A percentile compares a stretch with the other conserved stretches of the same genome.
phyloP scores from a whole-genome alignment of 2,329 filamentous ascomycete species.

The Didymella lethalis region DNA sequence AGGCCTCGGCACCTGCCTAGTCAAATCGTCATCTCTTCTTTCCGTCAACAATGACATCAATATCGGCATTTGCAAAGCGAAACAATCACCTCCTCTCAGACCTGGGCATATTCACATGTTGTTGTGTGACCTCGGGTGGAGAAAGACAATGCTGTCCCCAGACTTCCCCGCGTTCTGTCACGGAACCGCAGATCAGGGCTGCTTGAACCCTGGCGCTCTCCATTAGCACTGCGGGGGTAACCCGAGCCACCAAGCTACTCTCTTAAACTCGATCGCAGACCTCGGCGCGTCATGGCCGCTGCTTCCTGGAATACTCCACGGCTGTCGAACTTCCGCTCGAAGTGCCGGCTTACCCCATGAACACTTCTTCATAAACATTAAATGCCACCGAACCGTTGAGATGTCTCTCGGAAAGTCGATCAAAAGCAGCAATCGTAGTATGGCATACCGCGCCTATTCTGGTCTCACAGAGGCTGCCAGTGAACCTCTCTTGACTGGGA shows the following conservation, averaged over 20 bases:
- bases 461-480: conserved; percentile 10
- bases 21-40: neutral
- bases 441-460: conserved; percentile 13
- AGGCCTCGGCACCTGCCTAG: conserved; percentile 13
- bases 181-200: neutral
- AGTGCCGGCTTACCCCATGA: neutral
- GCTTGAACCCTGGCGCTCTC: neutral
- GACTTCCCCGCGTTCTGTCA: conserved; percentile 7
- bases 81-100: neutral
- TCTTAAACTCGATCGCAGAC: conserved; percentile 2
- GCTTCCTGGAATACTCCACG: neutral
- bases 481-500: conserved; percentile 33
- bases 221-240: conserved; percentile 7
- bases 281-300: conserved; percentile 3
- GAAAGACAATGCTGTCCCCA: neutral
- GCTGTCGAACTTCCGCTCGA: neutral
- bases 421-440: conserved; percentile 7
- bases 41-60: conserved; percentile 3
- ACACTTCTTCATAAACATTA: neutral
- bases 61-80: neutral
- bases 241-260: neutral
- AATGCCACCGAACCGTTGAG: neutral
- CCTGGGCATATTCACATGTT: neutral
- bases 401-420: conserved; percentile 7
- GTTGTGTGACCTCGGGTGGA: neutral